phyloP scores from a whole-genome alignment of 768 basidiomycete genomes.

The Podaxis sp. region DNA sequence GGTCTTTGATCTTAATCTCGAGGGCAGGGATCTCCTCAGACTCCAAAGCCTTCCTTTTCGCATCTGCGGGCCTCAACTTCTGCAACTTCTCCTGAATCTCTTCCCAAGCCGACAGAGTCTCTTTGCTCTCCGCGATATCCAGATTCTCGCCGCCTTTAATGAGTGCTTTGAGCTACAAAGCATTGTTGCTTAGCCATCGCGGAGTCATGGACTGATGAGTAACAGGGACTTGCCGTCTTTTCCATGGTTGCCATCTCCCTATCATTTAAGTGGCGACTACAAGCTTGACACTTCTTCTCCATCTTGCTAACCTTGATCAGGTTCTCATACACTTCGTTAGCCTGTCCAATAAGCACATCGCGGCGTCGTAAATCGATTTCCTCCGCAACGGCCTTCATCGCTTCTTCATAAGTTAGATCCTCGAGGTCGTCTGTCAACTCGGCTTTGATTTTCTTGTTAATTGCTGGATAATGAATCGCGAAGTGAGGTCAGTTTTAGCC shows the following conservation, averaged over 20 bases:
- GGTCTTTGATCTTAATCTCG: slow-evolving; percentile 57
- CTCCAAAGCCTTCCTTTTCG: slow-evolving; percentile 53
- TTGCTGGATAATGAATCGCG: neutral
- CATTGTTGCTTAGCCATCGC: neutral
- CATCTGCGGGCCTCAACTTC: slow-evolving; percentile 55
- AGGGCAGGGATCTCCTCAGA: slow-evolving; percentile 64
- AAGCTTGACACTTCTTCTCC: slow-evolving; percentile 73
- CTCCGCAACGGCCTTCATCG: slow-evolving; percentile 42
- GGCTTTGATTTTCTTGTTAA: slow-evolving; percentile 28
- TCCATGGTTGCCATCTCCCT: slow-evolving; percentile 59
- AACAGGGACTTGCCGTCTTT: slow-evolving; percentile 48
- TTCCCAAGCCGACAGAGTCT: slow-evolving; percentile 62
- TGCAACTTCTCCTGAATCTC: slow-evolving; percentile 56
- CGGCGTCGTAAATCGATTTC: slow-evolving; percentile 10
- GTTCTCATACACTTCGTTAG: slow-evolving; percentile 43
- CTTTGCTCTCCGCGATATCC: slow-evolving; percentile 27
- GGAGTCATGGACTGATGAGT: neutral
- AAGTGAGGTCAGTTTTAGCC: neutral
- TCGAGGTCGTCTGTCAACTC: slow-evolving; percentile 30
- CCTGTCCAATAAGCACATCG: slow-evolving; percentile 2
- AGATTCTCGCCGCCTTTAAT: slow-evolving; percentile 4
- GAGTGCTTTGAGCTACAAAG: slow-evolving; percentile 5
- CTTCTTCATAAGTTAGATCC: slow-evolving; percentile 41
- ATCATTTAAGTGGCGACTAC: slow-evolving; percentile 66
- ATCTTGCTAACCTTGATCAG: slow-evolving; percentile 58